A percentile compares a stretch with the other conserved stretches of the same genome.
Evolutionary conservation across 2,329 filamentous ascomycete species (phyloP).

Genomic region (Metarhizium brunneum): DNA sequence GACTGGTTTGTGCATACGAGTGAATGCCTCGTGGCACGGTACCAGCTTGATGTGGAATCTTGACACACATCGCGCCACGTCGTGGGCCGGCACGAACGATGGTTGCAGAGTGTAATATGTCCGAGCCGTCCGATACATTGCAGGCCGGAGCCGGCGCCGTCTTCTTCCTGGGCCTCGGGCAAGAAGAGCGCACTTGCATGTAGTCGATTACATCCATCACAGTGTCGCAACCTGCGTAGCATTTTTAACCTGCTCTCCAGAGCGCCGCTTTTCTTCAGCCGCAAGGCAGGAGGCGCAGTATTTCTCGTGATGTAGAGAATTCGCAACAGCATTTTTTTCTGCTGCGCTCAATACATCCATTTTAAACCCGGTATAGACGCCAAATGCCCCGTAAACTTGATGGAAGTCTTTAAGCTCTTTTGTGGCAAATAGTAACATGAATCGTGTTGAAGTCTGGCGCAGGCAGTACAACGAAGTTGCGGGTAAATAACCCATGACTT

Average conservation of each 20-base stretch:
- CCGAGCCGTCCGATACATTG: constrained; percentile 1
- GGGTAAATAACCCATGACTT: neutral
- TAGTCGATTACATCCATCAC: neutral
- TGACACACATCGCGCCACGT: neutral
- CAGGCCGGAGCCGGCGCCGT: neutral
- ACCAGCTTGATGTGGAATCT: neutral
- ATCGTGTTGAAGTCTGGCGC: neutral
- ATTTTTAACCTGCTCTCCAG: neutral
- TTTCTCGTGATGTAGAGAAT: neutral
- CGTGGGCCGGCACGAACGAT: neutral
- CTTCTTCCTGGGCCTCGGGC: neutral
- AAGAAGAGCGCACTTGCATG: constrained; percentile 1
- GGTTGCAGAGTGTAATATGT: constrained; percentile 1
- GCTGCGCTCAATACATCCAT: neutral
- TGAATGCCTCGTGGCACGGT: neutral
- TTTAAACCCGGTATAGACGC: neutral
- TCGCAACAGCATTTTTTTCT: neutral
- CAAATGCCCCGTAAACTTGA: neutral
- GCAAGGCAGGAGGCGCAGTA: neutral
- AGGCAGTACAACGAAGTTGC: neutral
- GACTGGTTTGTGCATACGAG: neutral
- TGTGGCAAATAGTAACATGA: neutral
- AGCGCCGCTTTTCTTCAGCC: neutral
- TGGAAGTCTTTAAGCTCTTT: neutral
- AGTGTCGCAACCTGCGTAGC: neutral